Evolutionary conservation across 352 stramenopile genomes (phyloP), one percentile per base, ranked within the genome.

Genomic region (Phytophthora fragariae): DNA sequence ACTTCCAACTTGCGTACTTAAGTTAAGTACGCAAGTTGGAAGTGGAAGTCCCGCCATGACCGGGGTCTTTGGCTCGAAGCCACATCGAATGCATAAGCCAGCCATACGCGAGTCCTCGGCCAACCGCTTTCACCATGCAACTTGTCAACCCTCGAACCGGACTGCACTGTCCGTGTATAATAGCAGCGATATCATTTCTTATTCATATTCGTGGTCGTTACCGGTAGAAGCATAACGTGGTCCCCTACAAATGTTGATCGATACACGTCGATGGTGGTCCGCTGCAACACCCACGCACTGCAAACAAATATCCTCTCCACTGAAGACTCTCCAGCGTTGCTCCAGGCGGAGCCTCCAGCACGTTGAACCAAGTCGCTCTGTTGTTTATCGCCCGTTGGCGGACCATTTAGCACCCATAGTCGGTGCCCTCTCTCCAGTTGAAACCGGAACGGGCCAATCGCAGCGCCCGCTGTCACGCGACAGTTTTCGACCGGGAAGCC

Each of bases 341-440:
- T n/a, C n/a, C n/a, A n/a, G n/a, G n/a, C n/a, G n/a, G n/a, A n/a
- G 11, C 37, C 14, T 12, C 44, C 44, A 52, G 44, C 44, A 52
- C 11, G 37, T 44, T 44, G 37, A 8, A 44, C 11, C 37, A 44
- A 44, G 37, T 15, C 11, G 37, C 11, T 31, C 11, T 44, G 6
- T 49, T 46, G 24, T 11, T 47, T 65, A 62, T 62, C 68, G 68
- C 55, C 27, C 59, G 1, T 64, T 68, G 52, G 66, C 35, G 46
- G 57, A 55, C 21, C 52, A 44, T 77, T 77, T 66, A 41, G 57
- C 65, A 74, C 50, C 71, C 65, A 73, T 35, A 50, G 41, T 57
- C 3, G 4, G 15, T 33, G 57, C 27, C 57, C 46, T 70, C 61
- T 70, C 44, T 69, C 29, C 17, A 50, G 37, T 44, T 50, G 9